Percentiles rank a stretch among this genome's conserved stretches.
phyloP scores from a whole-genome alignment of 140 eudicot genomes.

The Oenanthe javanica region DNA sequence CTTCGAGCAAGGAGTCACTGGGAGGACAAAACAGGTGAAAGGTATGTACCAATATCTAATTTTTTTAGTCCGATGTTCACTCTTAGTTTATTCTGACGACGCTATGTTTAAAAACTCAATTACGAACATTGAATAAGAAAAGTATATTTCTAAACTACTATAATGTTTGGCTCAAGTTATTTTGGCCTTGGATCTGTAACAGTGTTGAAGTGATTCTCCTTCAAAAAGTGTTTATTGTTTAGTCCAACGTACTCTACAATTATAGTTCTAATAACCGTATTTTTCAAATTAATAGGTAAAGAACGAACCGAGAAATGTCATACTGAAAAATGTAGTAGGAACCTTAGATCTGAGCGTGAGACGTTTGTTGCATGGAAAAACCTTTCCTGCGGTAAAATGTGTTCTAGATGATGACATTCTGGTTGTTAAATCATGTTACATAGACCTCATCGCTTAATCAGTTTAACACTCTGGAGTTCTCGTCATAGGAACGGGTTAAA shows the following conservation, averaged over 20 bases:
- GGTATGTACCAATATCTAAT: slow-evolving; percentile 30
- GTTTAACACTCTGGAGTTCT: too few relatives aligned
- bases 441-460: too few relatives aligned
- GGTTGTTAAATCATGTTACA: background rate
- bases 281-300: slow-evolving; percentile 38
- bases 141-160: too few relatives aligned
- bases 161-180: too few relatives aligned
- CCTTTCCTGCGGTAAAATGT: slow-evolving; percentile 72
- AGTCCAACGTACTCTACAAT: background rate
- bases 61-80: too few relatives aligned
- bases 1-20: slow-evolving; percentile 79
- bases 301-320: slow-evolving; percentile 38
- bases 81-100: background rate
- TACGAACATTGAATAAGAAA: background rate
- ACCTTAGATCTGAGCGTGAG: slow-evolving; percentile 79
- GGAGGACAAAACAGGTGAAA: slow-evolving; percentile 48
- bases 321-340: slow-evolving; percentile 68
- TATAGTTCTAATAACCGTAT: background rate
- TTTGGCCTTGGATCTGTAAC: background rate
- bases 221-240: background rate
- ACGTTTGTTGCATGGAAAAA: slow-evolving; percentile 55
- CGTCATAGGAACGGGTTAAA: too few relatives aligned
- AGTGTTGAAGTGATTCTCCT: background rate
- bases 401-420: slow-evolving; percentile 11
- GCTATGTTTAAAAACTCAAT: background rate